Base-by-base conservation (phyloP, 768 basidiomycete species). In the Podaxis carcinomalis region DNA sequence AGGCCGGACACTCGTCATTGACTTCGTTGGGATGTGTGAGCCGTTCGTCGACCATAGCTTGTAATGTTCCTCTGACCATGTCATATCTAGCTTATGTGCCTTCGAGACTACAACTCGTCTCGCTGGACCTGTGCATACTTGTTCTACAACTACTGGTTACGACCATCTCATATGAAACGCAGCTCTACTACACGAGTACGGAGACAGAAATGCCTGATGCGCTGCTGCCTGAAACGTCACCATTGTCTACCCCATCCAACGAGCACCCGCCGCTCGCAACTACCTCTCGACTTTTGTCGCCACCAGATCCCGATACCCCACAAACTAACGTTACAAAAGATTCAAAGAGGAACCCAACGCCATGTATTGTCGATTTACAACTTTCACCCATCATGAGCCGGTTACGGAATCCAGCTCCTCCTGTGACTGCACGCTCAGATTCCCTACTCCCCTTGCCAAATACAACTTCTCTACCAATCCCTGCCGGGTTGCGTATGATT, bases 1-100 rank as follows among this genome's bases (percentile, higher is more conserved):
- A 59, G 84, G 85, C n/a, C 78, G 86, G 65, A 76, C 82, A 9
- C 73, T 91, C 67, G 72, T 93, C 36, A 83, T 93, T 62, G 90
- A 92, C 70, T 92, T 92, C 68, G 81, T 92, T 61, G 90, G 91
- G 57, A 79, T 85, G 78, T 83, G 91, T 92, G 66, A 53, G 86
- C 78, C 50, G n/a, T 19, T 14, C 19, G 25, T 37, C 16, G 37
- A 13, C 11, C 21, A 59, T 39, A 50, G 47, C 27, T 25, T 46
- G 25, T 23, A 36, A 19, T 4, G n/a, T 36, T n/a, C 3, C 5
- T 54, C 56, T 61, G 44, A 60, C 42, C 27, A 35, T 51, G 53
- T 11, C 28, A 21, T 51, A 28, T 51, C 3, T 56, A 88, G 86
- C 79, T 40, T 79, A 83, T 66, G 68, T 70, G 37, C 88, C 91